phyloP scores from a whole-genome alignment of 495 filamentous ascomycete species.

The Antarctomyces pellizariae region DNA sequence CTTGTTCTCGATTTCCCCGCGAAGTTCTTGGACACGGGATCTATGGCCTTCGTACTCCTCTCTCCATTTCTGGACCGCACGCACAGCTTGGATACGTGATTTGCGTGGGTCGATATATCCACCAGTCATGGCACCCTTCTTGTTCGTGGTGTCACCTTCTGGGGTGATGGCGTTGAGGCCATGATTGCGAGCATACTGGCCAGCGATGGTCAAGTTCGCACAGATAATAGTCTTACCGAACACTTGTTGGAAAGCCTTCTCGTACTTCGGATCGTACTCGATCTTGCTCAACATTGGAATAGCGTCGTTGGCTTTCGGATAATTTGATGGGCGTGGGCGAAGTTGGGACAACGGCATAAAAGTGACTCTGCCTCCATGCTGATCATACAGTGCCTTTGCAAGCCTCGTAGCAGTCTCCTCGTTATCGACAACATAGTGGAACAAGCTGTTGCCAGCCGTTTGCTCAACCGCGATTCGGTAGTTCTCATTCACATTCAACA shows the following conservation, averaged over 20 bases:
- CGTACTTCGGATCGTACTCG: slow-evolving; percentile 50
- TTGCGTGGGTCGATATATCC: slow-evolving; percentile 69
- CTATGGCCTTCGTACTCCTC: slow-evolving; percentile 39
- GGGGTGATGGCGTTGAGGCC: slow-evolving; percentile 81
- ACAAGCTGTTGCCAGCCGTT: slow-evolving; percentile 76
- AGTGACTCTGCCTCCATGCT: slow-evolving; percentile 67
- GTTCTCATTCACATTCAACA: slow-evolving; percentile 62
- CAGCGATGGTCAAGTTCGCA: slow-evolving; percentile 61
- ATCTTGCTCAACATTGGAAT: slow-evolving; percentile 72
- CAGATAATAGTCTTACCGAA: slow-evolving; percentile 94
- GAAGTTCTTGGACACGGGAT: slow-evolving; percentile 29
- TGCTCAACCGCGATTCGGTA: slow-evolving; percentile 84
- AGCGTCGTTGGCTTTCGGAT: slow-evolving; percentile 71
- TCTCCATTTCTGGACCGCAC: slow-evolving; percentile 47
- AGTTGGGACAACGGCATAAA: slow-evolving; percentile 84
- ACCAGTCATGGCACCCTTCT: slow-evolving; percentile 81
- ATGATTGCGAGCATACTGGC: slow-evolving; percentile 76
- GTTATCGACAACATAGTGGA: slow-evolving; percentile 91
- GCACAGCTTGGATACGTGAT: slow-evolving; percentile 67
- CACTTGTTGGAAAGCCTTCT: slow-evolving; percentile 72
- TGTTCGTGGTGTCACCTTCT: slow-evolving; percentile 82
- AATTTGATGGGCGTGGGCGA: slow-evolving; percentile 37
- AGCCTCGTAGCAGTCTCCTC: slow-evolving; percentile 68
- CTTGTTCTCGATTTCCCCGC: slow-evolving; percentile 42
- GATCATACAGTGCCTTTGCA: slow-evolving; percentile 54